A percentile compares a stretch with the other conserved stretches of the same genome.
Evolutionary conservation across 768 basidiomycete genomes (phyloP).

Genomic region (Clathrus columnatus): DNA sequence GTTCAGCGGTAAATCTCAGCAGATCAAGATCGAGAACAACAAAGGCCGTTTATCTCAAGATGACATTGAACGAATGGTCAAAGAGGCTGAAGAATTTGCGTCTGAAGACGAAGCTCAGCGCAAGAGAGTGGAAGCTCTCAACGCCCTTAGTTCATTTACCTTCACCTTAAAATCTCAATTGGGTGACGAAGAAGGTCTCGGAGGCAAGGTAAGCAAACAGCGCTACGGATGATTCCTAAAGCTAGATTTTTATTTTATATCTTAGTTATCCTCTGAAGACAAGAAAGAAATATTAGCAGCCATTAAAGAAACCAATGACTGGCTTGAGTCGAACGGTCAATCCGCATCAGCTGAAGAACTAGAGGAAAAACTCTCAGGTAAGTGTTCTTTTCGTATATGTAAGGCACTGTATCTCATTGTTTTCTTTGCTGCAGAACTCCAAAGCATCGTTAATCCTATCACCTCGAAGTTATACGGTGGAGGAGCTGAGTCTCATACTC

Average conservation of each 20-base stretch:
- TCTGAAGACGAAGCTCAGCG: conserved; percentile 67
- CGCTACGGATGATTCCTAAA: neutral
- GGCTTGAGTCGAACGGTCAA: conserved; percentile 80
- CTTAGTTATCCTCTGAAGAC: conserved; percentile 37
- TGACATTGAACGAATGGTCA: conserved; percentile 94
- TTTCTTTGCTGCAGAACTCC: conserved; percentile 41
- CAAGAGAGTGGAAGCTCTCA: conserved; percentile 77
- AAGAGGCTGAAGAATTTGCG: conserved; percentile 86
- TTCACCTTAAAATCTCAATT: conserved; percentile 85
- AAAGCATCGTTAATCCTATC: conserved; percentile 71
- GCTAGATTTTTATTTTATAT: neutral
- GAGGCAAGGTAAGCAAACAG: conserved; percentile 68
- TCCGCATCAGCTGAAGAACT: conserved; percentile 76
- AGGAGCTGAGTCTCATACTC: conserved; percentile 21
- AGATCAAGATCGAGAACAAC: conserved; percentile 92
- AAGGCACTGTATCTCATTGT: neutral
- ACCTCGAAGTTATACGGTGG: conserved; percentile 68
- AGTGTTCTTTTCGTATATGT: conserved; percentile 14
- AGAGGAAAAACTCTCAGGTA: conserved; percentile 76
- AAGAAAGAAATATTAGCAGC: conserved; percentile 72
- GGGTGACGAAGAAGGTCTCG: conserved; percentile 79
- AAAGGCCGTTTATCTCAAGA: conserved; percentile 85
- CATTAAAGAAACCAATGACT: conserved; percentile 84
- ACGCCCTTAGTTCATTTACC: conserved; percentile 70
- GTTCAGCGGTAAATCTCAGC: conserved; percentile 68